Evolutionary conservation across 169 alveolate species (phyloP).

Genomic region (Plasmodium cynomolgi): DNA sequence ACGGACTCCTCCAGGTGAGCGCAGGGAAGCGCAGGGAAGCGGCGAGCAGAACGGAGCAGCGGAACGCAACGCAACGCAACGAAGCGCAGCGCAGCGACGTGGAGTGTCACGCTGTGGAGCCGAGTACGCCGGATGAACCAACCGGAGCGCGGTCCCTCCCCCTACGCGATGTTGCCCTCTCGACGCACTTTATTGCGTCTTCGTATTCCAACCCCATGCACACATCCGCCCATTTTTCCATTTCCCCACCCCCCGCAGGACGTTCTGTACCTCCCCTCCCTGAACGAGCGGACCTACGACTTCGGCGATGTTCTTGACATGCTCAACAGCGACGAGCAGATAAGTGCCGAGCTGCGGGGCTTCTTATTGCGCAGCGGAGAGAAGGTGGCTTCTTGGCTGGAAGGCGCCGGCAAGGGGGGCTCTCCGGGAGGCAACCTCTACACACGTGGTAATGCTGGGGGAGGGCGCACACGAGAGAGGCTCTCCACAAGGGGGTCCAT

Average conservation of each 20-base stretch:
- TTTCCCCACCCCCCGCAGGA: conserved; percentile 10
- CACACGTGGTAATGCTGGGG: conserved; percentile 34
- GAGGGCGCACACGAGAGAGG: background rate
- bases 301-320: conserved; percentile 31
- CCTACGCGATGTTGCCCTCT: background rate
- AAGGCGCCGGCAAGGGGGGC: background rate
- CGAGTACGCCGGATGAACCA: too few species aligned
- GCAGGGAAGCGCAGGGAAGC: too few species aligned
- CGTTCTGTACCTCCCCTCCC: conserved; percentile 38
- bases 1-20: conserved; percentile 19
- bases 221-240: background rate
- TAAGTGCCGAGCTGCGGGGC: conserved; percentile 1
- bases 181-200: background rate
- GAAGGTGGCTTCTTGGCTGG: conserved; percentile 30
- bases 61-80: too few species aligned
- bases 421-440: background rate
- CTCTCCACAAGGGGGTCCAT: background rate
- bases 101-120: too few species aligned
- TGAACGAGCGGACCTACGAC: conserved; percentile 47
- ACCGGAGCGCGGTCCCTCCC: too few species aligned
- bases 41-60: too few species aligned
- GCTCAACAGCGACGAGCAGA: conserved; percentile 12
- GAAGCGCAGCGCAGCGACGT: too few species aligned
- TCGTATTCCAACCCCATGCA: background rate
- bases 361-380: conserved; percentile 16